Conservation (phyloP, 2,329 filamentous ascomycete genomes). For the Fonsecaea nubica region DNA sequence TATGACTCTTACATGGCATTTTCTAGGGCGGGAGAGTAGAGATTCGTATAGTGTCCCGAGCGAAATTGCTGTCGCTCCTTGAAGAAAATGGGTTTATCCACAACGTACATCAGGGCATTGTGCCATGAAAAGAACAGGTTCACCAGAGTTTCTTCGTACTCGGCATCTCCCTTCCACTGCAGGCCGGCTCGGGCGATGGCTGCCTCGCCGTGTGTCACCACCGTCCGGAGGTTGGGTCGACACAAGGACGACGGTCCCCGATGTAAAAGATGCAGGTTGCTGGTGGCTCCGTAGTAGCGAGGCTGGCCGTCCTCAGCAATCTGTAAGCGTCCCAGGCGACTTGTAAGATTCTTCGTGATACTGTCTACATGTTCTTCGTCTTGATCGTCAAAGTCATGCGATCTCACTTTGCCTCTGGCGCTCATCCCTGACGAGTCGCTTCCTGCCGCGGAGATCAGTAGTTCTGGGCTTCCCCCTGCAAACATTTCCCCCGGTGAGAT, state of each 20-base stretch:
- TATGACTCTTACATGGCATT: constrained; percentile 47
- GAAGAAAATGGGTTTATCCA: constrained; percentile 53
- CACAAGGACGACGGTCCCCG: constrained; percentile 46
- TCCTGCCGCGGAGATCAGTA: background rate
- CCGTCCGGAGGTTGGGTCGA: constrained; percentile 25
- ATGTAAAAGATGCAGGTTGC: constrained; percentile 53
- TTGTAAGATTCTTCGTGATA: constrained; percentile 53
- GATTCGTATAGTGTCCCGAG: constrained; percentile 46
- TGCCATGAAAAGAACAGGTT: constrained; percentile 58
- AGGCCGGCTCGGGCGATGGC: constrained; percentile 45
- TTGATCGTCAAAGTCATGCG: background rate
- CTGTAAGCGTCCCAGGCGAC: constrained; percentile 54
- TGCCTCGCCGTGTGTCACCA: background rate
- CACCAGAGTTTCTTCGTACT: constrained; percentile 53
- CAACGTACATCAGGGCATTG: constrained; percentile 54
- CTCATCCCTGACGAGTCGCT: background rate
- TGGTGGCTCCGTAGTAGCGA: constrained; percentile 54
- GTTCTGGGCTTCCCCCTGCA: background rate
- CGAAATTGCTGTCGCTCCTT: constrained; percentile 7
- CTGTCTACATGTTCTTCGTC: constrained; percentile 41
- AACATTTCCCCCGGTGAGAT: background rate
- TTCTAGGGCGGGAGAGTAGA: constrained; percentile 51
- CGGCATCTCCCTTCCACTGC: constrained; percentile 49
- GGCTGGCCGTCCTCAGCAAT: constrained; percentile 53
- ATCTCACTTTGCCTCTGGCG: background rate